Conservation (phyloP, 176 grass and related monocot species). For the Lolium perenne region DNA sequence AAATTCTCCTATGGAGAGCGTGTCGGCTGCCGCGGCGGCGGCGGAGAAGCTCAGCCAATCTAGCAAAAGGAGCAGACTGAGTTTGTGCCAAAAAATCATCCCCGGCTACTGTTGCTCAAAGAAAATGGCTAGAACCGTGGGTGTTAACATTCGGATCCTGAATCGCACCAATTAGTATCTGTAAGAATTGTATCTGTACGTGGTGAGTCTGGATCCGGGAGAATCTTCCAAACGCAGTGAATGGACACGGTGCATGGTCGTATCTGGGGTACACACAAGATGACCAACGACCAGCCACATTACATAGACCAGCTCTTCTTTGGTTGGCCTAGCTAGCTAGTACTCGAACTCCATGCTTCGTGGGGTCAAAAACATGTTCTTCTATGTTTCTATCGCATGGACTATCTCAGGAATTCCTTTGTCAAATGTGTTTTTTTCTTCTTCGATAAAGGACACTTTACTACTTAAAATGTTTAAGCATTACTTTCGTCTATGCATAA, state of each 20-base stretch:
- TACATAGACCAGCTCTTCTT: neutral
- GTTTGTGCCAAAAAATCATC: conserved; percentile 4
- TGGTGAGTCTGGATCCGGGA: neutral
- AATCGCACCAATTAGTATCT: neutral
- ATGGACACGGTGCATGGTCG: neutral
- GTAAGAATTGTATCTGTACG: neutral
- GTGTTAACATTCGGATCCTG: neutral
- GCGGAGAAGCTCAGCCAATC: neutral
- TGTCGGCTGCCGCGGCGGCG: neutral
- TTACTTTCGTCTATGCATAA: too few relatives aligned
- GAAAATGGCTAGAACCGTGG: neutral
- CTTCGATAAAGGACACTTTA: too few relatives aligned
- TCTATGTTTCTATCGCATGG: neutral
- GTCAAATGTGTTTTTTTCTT: neutral
- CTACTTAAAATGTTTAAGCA: too few relatives aligned
- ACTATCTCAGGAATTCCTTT: neutral
- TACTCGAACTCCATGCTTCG: neutral
- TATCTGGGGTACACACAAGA: neutral
- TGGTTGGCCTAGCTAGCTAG: neutral
- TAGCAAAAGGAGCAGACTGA: conserved; percentile 2
- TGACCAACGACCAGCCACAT: neutral
- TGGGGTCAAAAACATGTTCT: neutral
- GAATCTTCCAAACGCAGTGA: neutral
- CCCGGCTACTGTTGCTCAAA: neutral
- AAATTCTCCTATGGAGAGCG: conserved; percentile 20